These are phyloP conservation scores for Paraphoma chrysanthemicola DNA, from an alignment of 2,329 filamentous ascomycete species.

Conservation along the genomic window DNA sequence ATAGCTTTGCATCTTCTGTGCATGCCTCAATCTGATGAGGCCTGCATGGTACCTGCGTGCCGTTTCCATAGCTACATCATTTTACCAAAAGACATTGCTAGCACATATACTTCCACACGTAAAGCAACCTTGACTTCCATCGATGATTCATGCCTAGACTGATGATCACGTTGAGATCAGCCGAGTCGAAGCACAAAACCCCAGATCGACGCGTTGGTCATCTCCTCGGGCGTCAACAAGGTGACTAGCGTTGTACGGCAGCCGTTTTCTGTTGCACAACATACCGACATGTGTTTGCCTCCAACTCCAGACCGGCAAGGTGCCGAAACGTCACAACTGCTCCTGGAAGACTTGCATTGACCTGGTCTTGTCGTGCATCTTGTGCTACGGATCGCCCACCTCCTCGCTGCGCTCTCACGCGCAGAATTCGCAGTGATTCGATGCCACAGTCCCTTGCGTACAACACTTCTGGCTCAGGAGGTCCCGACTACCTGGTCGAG, in stretches of 20 bases:
- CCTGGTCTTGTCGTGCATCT: slow-evolving; percentile 12
- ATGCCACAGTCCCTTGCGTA: slow-evolving; percentile 23
- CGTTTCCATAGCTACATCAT: too few species aligned
- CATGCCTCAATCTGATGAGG: too few species aligned
- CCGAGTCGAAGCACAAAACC: slow-evolving; percentile 1
- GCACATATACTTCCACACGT: too few species aligned
- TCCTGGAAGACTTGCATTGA: slow-evolving; percentile 24
- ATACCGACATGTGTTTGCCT: slow-evolving; percentile 9
- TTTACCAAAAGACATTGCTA: too few species aligned
- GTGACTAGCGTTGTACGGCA: slow-evolving; percentile 13
- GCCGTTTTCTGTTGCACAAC: slow-evolving; percentile 21
- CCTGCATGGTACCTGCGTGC: too few species aligned
- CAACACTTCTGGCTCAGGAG: slow-evolving; percentile 14
- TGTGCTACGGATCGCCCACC: slow-evolving; percentile 10
- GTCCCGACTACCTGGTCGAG: slow-evolving; percentile 31
- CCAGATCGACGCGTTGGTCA: slow-evolving; percentile 5
- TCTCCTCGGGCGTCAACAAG: slow-evolving; percentile 5
- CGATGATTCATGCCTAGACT: too few species aligned
- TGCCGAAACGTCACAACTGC: slow-evolving; percentile 24
- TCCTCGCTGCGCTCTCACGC: slow-evolving; percentile 12
- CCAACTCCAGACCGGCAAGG: slow-evolving; percentile 17
- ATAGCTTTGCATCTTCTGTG: too few species aligned
- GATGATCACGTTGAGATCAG: too few species aligned
- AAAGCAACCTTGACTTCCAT: too few species aligned
- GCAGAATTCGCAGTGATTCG: slow-evolving; percentile 8